phyloP scores from a whole-genome alignment of 2,329 filamentous ascomycete species.

The Neonectria hederae region DNA sequence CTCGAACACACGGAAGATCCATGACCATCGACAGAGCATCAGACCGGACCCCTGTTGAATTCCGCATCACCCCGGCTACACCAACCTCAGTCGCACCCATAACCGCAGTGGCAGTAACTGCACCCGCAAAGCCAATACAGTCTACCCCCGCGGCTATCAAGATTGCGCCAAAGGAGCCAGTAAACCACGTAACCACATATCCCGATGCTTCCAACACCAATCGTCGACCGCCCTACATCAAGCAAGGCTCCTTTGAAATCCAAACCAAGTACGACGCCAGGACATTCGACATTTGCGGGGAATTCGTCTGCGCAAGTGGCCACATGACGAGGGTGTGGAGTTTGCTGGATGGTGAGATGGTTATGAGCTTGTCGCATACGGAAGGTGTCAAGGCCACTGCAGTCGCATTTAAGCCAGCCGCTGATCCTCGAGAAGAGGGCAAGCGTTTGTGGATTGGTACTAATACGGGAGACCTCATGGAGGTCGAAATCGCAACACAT shows the following conservation, averaged over 20 bases:
- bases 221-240: constrained; percentile 80
- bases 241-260: constrained; percentile 78
- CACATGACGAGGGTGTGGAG: constrained; percentile 91
- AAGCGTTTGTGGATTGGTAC: constrained; percentile 88
- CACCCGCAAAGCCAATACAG: constrained; percentile 34
- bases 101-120: constrained; percentile 18
- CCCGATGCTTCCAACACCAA: constrained; percentile 89
- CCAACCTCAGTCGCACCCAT: constrained; percentile 15
- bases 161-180: constrained; percentile 51
- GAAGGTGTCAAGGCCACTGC: constrained; percentile 86
- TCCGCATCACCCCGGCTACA: constrained; percentile 37
- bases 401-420: constrained; percentile 84
- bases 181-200: constrained; percentile 70
- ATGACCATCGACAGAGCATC: constrained; percentile 50
- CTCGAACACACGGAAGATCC: constrained; percentile 44
- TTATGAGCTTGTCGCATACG: constrained; percentile 83
- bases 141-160: constrained; percentile 29
- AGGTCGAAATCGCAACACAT: constrained; percentile 83
- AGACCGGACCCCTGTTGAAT: constrained; percentile 39
- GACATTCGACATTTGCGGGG: constrained; percentile 86
- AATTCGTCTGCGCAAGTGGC: constrained; percentile 86
- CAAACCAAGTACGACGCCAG: constrained; percentile 87
- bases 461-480: constrained; percentile 86
- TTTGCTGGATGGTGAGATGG: constrained; percentile 79
- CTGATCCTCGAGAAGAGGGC: constrained; percentile 82